These are phyloP conservation scores for Ogataea kodamae DNA, from an alignment of 805 yeast species.

Conservation along the genomic window DNA sequence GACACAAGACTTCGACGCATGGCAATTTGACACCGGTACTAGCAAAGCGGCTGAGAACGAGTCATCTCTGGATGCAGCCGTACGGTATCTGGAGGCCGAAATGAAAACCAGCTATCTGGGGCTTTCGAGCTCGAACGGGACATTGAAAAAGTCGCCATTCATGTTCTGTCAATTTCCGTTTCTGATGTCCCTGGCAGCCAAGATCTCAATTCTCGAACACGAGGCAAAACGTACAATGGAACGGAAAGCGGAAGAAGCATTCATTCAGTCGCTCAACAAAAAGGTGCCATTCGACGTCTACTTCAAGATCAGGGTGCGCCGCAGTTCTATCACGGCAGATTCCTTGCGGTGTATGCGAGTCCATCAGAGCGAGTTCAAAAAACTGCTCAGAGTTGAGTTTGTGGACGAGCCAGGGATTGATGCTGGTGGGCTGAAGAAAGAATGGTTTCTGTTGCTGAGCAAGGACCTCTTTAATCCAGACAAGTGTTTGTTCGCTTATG, in stretches of 20 bases:
- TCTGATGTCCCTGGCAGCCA: constrained; percentile 74
- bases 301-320: constrained; percentile 63
- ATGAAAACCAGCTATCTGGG: constrained; percentile 34
- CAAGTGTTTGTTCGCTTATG: constrained; percentile 61
- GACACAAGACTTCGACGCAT: constrained; percentile 75
- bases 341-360: constrained; percentile 62
- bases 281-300: constrained; percentile 62
- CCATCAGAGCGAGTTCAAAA: constrained; percentile 59
- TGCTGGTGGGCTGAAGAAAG: constrained; percentile 92
- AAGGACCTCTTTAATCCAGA: constrained; percentile 65
- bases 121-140: constrained; percentile 27
- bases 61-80: constrained; percentile 37
- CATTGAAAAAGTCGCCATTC: constrained; percentile 32
- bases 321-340: constrained; percentile 67
- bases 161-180: constrained; percentile 84
- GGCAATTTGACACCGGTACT: constrained; percentile 53
- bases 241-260: constrained; percentile 84
- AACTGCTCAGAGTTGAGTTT: constrained; percentile 75
- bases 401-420: constrained; percentile 89
- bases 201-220: constrained; percentile 74
- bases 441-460: constrained; percentile 82
- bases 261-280: constrained; percentile 66
- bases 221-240: constrained; percentile 83
- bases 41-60: constrained; percentile 16
- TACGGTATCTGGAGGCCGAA: constrained; percentile 43